A percentile compares a stretch with the other conserved stretches of the same genome.
These are phyloP conservation scores for Hypomyces perniciosus DNA, from an alignment of 2,329 filamentous ascomycete species.

Conservation along the genomic window DNA sequence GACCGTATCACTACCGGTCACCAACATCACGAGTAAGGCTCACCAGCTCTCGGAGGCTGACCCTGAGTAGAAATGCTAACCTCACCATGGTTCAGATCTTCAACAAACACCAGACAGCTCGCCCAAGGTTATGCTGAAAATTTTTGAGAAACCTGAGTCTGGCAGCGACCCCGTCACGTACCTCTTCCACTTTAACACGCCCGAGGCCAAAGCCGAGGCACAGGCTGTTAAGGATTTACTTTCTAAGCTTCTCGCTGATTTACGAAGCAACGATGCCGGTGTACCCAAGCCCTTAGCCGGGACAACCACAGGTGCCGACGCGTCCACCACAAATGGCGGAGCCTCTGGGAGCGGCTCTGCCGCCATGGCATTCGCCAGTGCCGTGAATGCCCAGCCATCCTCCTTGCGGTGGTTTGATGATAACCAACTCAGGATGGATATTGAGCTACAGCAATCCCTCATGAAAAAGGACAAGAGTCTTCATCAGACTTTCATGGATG, in stretches of 20 bases:
- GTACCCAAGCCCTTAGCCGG: slow-evolving; percentile 42
- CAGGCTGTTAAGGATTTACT: slow-evolving; percentile 78
- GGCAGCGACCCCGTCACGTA: slow-evolving; percentile 61
- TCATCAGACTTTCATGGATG: slow-evolving; percentile 81
- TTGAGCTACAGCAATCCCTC: slow-evolving; percentile 79
- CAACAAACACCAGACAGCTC: slow-evolving; percentile 89
- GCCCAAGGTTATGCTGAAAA: slow-evolving; percentile 88
- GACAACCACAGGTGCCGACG: slow-evolving; percentile 19
- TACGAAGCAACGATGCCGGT: slow-evolving; percentile 51
- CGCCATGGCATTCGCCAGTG: slow-evolving; percentile 72
- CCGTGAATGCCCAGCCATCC: slow-evolving; percentile 50
- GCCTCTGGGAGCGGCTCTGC: slow-evolving; percentile 47
- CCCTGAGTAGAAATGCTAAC: not conserved
- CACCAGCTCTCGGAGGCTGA: not conserved
- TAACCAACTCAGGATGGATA: slow-evolving; percentile 66
- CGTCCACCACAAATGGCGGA: slow-evolving; percentile 24
- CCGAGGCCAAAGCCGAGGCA: slow-evolving; percentile 73
- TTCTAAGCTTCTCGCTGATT: slow-evolving; percentile 66
- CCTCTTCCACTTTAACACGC: slow-evolving; percentile 84
- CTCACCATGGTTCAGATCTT: slow-evolving; percentile 54
- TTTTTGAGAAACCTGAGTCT: slow-evolving; percentile 66
- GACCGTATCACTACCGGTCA: slow-evolving; percentile 62
- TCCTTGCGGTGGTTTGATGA: slow-evolving; percentile 74
- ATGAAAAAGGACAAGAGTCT: slow-evolving; percentile 73
- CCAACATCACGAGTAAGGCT: slow-evolving; percentile 69